Evolutionary conservation across 257 asterid genomes (phyloP), one percentile per base, ranked within the genome.

Genomic region (Anisodus acutangulus): DNA sequence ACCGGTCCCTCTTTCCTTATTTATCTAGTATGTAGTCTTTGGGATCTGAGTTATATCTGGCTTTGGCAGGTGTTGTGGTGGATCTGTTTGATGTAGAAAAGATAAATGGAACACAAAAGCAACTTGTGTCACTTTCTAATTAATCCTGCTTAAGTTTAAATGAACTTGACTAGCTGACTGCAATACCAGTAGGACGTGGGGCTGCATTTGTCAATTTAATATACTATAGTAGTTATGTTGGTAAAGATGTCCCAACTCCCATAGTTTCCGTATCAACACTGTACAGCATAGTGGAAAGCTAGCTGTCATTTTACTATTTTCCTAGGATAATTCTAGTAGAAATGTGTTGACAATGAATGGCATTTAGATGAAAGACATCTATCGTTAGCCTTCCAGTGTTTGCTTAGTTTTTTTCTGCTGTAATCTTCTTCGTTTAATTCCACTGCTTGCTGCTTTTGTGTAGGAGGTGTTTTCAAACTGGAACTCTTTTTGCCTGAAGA

Each of bases 401-500:
- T 1, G 16, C 41, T 19, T 74, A 10, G 19, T 31, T 31, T 31
- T 31, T 31, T 31, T 31, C 35, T 31, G 35, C 45, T 76, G 63
- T 49, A 22, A 8, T 76, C 11, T 76, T 4, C 47, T 49, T 47
- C 3, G 0, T 26, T 51, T 76, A 12, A 51, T 76, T 7, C 3
- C 47, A 31, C 81, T 78, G 78, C 47, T 79, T 84, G 55, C 35
- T 31, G 35, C 63, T 84, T 47, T 81, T 79, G 53, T 87, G 58
- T 84, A 97, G 99, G 99, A 62, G 99, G 99, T 79, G 99, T 97
- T 79, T 97, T 97, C 85, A 97, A 97, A 95, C 91, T 97, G 91
- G 98, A 97, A 92, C 90, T 97, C 63, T 97, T 95, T 92, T 88
- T 97, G 88, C 98, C 99, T 3, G 98, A 95, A 90, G 98, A 97